Evolutionary conservation across 2,329 filamentous ascomycete genomes (phyloP).

Genomic region (Calonectria honghensis): DNA sequence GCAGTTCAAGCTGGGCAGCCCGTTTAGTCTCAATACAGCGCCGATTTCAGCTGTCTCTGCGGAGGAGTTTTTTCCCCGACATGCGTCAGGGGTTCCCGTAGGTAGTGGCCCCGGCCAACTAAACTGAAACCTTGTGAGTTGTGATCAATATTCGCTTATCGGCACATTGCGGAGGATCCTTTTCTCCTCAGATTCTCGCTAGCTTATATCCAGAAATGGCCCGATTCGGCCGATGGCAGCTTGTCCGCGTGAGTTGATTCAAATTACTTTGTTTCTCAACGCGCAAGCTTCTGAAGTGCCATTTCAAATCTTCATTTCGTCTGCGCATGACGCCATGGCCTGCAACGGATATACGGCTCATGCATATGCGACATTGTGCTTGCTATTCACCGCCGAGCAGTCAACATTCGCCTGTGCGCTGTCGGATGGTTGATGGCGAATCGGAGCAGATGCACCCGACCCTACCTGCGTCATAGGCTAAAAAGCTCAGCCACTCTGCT

Average conservation of each 20-base stretch:
- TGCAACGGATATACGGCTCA: slow-evolving; percentile 22
- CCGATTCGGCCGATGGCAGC: not conserved
- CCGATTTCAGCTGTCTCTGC: not conserved
- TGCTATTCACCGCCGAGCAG: slow-evolving; percentile 3
- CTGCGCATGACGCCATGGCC: slow-evolving; percentile 16
- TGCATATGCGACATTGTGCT: slow-evolving; percentile 15
- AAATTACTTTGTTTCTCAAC: not conserved
- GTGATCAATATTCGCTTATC: slow-evolving; percentile 9
- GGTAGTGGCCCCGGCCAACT: not conserved
- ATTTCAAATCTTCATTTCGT: not conserved
- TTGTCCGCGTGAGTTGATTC: not conserved
- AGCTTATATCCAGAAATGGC: not conserved
- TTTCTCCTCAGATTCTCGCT: not conserved
- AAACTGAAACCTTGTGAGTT: slow-evolving; percentile 25
- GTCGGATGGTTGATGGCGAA: slow-evolving; percentile 16
- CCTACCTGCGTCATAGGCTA: not conserved
- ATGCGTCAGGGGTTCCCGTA: slow-evolving; percentile 9
- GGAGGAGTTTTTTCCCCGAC: not conserved
- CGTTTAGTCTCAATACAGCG: not conserved
- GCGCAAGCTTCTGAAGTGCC: not conserved
- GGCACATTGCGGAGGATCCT: not conserved
- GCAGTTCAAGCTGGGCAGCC: not conserved
- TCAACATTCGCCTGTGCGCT: not conserved
- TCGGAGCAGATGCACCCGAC: slow-evolving; percentile 1
- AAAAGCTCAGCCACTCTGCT: not conserved